Evolutionary conservation across 768 basidiomycete genomes (phyloP), one percentile per base, ranked within the genome.

Genomic region (Mycena latifolia): DNA sequence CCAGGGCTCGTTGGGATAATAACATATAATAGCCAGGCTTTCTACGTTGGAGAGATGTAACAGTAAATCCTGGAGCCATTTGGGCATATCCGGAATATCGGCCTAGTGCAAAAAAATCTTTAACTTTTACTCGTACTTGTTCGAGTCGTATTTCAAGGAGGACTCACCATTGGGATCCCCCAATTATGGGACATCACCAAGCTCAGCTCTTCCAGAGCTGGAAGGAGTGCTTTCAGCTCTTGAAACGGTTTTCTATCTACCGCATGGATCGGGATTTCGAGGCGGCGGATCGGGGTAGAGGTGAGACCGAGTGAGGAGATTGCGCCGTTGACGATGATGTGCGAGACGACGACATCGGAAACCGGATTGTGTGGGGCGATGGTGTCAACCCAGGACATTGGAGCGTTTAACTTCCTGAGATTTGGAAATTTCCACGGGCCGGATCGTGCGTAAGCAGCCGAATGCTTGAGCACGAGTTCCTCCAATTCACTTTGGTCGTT

Each of bases 301-400:
- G 41, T 53, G 15, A 67, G 53, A 3, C 52, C 66, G 17, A 65
- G 56, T 2, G 56, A 35, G 10, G 55, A 9, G 20, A 56, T 14
- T 31, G 31, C 8, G 22, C 25, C 9, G 11, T 9, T 17, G 37
- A 3, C 18, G 5, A 0, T 27, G 43, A 55, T 45, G 39, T 52
- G 37, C 8, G 62, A 55, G 29, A 68, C 29, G 1, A 37, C 27
- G 5, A 68, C 25, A 55, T 61, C 57, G 17, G 62, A 68, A 5
- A 64, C 51, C 2, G 66, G 58, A 1, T 53, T 33, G 9, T 31
- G 28, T 7, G 58, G 67, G 25, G 58, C 15, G 4, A 68, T 52
- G 15, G 33, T 12, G 22, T 68, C 62, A 1, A 47, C 39, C 67
- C 67, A 68, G 7, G 67, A 57, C 67, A 63, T 63, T 15, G 67